These are phyloP conservation scores for Nannizziopsis arthrosporioides DNA, from an alignment of 2,329 filamentous ascomycete species.

Conservation along the genomic window DNA sequence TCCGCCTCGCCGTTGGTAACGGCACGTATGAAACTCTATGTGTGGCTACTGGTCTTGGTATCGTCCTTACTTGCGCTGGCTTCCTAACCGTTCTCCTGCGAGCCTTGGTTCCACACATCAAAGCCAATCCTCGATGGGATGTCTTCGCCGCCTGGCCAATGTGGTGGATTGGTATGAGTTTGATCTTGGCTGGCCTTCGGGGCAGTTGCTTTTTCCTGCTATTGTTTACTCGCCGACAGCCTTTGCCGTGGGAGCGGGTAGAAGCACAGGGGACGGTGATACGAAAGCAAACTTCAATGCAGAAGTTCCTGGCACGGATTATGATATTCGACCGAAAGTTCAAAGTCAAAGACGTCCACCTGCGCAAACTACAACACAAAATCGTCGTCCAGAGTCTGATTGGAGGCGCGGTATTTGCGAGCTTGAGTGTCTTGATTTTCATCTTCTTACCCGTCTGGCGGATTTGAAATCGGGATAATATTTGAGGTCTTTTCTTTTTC, in stretches of 20 bases:
- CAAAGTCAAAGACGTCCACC: background rate
- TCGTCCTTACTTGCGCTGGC: background rate
- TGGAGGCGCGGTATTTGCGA: background rate
- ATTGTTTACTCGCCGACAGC: background rate
- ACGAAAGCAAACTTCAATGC: background rate
- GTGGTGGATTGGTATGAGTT: background rate
- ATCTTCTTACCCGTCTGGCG: background rate
- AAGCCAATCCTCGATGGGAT: background rate
- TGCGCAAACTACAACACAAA: background rate
- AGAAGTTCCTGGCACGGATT: background rate
- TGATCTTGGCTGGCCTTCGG: background rate
- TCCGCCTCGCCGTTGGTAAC: background rate
- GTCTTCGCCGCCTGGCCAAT: background rate
- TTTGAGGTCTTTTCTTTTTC: too few relatives aligned
- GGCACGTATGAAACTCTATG: background rate
- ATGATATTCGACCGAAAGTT: background rate
- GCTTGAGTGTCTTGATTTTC: background rate
- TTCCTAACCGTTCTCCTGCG: background rate
- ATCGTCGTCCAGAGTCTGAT: background rate
- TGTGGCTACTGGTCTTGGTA: background rate
- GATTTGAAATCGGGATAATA: too few relatives aligned
- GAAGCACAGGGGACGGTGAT: background rate
- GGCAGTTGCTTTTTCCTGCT: background rate
- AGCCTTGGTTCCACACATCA: background rate
- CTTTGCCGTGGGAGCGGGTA: background rate